Percentiles rank a stretch among this genome's conserved stretches.
phyloP scores from a whole-genome alignment of 768 basidiomycete species.

The Boletus subcaerulescens region DNA sequence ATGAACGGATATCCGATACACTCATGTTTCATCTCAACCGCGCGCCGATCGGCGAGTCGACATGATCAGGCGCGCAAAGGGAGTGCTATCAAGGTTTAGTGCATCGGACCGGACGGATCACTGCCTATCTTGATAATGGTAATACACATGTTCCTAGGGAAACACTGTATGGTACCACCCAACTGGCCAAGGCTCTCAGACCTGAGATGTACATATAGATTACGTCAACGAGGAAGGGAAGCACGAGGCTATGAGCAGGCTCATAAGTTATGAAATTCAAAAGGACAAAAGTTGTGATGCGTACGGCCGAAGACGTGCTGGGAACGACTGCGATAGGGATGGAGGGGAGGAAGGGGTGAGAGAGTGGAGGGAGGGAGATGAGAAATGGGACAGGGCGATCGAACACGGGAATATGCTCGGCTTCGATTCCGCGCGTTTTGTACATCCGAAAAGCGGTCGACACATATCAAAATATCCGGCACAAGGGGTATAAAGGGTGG shows the following conservation, averaged over 20 bases:
- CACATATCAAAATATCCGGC: slow-evolving; percentile 15
- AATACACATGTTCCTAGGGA: no score
- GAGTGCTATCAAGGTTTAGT: no score
- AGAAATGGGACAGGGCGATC: slow-evolving; percentile 11
- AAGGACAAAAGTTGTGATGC: neutral
- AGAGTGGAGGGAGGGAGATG: neutral
- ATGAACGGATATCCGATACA: neutral
- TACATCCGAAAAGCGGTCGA: slow-evolving; percentile 16
- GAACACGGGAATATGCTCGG: slow-evolving; percentile 18
- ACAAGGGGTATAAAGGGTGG: slow-evolving; percentile 12
- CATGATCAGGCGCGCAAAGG: neutral
- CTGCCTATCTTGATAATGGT: neutral
- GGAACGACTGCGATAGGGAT: neutral
- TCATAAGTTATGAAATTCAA: neutral
- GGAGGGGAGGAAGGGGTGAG: neutral
- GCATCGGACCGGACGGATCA: no score
- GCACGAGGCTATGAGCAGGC: neutral
- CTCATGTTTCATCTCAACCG: neutral
- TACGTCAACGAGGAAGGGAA: neutral
- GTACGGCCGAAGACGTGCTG: no score
- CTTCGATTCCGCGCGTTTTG: slow-evolving; percentile 18
- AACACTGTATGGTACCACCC: neutral
- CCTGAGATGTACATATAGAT: neutral
- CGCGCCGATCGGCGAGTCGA: no score
- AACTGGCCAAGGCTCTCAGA: neutral